phyloP scores from a whole-genome alignment of 306 rosid species.

The Sicyos baderoa region DNA sequence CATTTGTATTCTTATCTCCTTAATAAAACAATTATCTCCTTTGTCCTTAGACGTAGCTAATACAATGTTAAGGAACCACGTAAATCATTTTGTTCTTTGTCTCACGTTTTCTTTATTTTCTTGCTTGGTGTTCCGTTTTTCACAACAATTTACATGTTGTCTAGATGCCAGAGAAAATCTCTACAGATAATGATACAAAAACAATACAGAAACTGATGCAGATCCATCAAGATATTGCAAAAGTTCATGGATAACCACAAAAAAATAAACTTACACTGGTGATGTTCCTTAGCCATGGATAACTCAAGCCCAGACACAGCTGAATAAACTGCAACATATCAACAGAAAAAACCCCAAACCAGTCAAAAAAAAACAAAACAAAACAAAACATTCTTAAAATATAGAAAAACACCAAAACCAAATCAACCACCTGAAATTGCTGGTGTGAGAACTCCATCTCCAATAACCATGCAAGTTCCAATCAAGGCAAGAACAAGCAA shows the following conservation, averaged over 20 bases:
- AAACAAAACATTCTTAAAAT: not conserved
- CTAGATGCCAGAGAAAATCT: not conserved
- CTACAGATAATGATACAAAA: no score
- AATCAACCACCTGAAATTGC: constrained; percentile 63
- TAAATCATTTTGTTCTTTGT: no score
- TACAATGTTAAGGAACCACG: no score
- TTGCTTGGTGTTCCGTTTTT: no score
- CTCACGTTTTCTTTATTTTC: no score
- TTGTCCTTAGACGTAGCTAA: no score
- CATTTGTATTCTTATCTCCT: no score
- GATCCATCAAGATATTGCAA: not conserved
- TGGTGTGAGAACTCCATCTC: constrained; percentile 96
- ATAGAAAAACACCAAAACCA: not conserved
- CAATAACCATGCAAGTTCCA: constrained; percentile 97
- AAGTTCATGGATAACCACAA: not conserved
- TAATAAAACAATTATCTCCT: no score
- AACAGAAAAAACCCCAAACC: constrained; percentile 5
- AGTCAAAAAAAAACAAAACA: not conserved
- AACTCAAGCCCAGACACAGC: constrained; percentile 95
- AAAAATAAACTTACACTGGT: constrained; percentile 52
- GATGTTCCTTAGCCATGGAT: constrained; percentile 82
- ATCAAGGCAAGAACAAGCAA: constrained; percentile 83
- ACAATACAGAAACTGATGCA: no score
- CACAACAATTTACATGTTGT: not conserved
- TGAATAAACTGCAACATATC: constrained; percentile 63